Base-by-base conservation (phyloP, 441 rosid species). In the Pelargonium exstipulatum region DNA sequence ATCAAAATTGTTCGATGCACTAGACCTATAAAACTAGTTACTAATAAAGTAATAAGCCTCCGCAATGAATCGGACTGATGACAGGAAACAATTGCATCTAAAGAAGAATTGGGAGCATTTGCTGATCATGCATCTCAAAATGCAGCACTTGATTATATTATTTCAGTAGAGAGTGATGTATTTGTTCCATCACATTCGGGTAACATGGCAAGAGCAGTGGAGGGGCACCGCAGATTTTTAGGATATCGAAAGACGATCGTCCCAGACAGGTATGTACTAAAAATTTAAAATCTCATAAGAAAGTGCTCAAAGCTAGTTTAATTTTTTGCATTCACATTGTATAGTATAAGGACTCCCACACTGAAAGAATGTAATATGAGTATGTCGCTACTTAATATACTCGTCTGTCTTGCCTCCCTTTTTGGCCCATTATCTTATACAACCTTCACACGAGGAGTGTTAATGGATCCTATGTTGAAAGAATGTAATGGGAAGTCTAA, bases 131-230 rank as follows among this genome's bases (percentile, higher is more conserved):
- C 92, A 1, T 84, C 98, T 67, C 92, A 90, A 83, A 81, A 81
- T 4, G 97, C 98, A 3, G 97, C 97, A 65, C 87, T 95, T 76
- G 99, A 95, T 85, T 95, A 92, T 79, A 85, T 95, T 70, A 83
- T 95, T 55, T 95, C 97, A 0, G 73, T 89, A 22, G 91, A 89
- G 73, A 92, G 99, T 75, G 88, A 90, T 77, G 90, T 92, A 71
- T 95, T 95, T 69, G 77, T 95, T 68, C 91, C 98, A 43, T 84
- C 97, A 29, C 80, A 95, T 82, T 92, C 96, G 8, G 98, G 99
- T 49, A 95, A 95, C 81, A 95, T 95, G 99, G 99, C 97, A 49
- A 88, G 92, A 83, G 92, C 96, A 0, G 94, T 95, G 66, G 99
- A 95, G 82, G 99, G 99, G 49, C 97, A 95, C 69, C 92, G 98